Evolutionary conservation across 345 rosid species (phyloP), one percentile per base, ranked within the genome.

Genomic region (Lepidium didymum): DNA sequence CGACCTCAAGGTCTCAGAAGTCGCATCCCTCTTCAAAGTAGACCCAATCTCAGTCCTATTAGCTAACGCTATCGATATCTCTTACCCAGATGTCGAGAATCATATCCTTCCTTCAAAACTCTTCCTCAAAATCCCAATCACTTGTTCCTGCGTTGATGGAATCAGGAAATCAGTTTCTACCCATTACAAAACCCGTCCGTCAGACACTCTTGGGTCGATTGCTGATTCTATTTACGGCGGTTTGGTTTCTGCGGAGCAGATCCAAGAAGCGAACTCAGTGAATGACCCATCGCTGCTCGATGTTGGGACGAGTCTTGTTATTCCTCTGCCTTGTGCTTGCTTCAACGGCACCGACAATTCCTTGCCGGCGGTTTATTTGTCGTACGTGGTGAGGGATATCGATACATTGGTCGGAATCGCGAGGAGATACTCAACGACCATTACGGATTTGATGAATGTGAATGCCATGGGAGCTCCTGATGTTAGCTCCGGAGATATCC

Each of bases 401-500:
- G 99, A 91, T 47, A 87, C 92, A 0, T 73, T 94, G 64, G 82
- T 82, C 0, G 93, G 86, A 27, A 84, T 94, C 41, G 99, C 97
- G 0, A 80, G 85, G 12, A 83, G 84, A 65, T 91, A 89, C 42
- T 60, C 83, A 5, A 94, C 99, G 6, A 91, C 99, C 0, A 70
- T 94, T 46, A 87, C 96, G 3, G 99, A 94, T 78, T 89, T 94
- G 89, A 94, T 89, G 97, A 87, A 91, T 84, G 99, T 89, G 46
- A 94, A 94, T 78, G 97, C 96, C 11, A 88, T 94, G 97, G 99
- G 97, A 68, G 85, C 83, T 72, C 62, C 87, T 25, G 82, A 87
- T 12, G 83, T 91, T 67, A 81, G 75, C 45, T 77, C 80, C 4
- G 96, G 92, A n/a, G 99, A 94, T 43, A 94, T 94, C 45, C 80